phyloP scores from a whole-genome alignment of 129 eudicot species.

The Logfia minima region DNA sequence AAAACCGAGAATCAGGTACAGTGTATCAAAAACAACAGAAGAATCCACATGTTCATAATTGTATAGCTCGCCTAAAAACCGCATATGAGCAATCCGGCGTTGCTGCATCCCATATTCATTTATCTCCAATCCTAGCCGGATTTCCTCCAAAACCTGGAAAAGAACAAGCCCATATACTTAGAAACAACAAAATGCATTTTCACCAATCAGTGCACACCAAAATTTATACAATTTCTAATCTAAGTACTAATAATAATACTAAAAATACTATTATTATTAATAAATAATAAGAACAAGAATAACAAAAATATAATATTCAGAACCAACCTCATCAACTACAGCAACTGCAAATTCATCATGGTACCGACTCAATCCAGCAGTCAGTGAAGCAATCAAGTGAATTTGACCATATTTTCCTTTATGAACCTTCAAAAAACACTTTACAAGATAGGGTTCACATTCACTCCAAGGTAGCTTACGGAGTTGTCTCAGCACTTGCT shows the following conservation, averaged over 20 bases:
- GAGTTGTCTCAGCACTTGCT: constrained; percentile 86
- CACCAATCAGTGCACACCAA: background rate
- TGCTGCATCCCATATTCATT: constrained; percentile 97
- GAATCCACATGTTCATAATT: constrained; percentile 97
- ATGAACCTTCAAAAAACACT: constrained; percentile 93
- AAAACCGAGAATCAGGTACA: constrained; percentile 76
- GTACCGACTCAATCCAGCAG: constrained; percentile 95
- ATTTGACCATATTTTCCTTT: constrained; percentile 97
- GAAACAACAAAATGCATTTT: background rate
- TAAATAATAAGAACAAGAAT: background rate
- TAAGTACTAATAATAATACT: no score
- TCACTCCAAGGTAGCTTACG: constrained; percentile 96
- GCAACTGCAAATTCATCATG: constrained; percentile 94
- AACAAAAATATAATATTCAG: background rate
- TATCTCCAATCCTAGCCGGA: constrained; percentile 79
- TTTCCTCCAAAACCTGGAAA: constrained; percentile 91
- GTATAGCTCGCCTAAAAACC: constrained; percentile 93
- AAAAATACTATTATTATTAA: no score
- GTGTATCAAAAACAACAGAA: constrained; percentile 86
- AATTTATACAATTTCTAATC: no score
- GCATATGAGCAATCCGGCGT: constrained; percentile 89
- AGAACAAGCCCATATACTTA: background rate
- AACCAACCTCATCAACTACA: constrained; percentile 91
- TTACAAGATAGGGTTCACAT: constrained; percentile 79
- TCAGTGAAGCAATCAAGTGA: constrained; percentile 92